These are phyloP conservation scores for Jimgerdemannia flammicorona DNA, from an alignment of 192 early-diverging fungal genomes.

Conservation along the genomic window DNA sequence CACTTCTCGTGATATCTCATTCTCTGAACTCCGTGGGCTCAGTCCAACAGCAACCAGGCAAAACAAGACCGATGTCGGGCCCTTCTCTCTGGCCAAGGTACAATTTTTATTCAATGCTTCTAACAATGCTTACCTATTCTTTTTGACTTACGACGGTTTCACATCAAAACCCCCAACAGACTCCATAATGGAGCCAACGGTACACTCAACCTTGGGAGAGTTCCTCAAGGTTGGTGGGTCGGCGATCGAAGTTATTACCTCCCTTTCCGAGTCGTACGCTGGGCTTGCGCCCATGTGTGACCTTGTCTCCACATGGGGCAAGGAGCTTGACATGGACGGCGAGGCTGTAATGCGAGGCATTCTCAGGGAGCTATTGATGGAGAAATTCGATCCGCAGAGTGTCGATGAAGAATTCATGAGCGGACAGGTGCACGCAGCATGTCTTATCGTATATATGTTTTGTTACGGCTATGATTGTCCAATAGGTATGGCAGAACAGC, in stretches of 20 bases:
- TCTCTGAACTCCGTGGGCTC: no score
- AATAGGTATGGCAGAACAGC: not conserved
- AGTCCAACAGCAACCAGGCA: no score
- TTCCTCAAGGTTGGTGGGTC: no score
- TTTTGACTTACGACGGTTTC: no score
- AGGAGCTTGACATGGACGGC: conserved; percentile 37
- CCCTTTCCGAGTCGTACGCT: conserved; percentile 45
- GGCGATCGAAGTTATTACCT: conserved; percentile 12
- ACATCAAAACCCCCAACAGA: no score
- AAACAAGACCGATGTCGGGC: no score
- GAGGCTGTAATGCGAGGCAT: conserved; percentile 43
- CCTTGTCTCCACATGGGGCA: conserved; percentile 30
- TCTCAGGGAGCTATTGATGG: conserved; percentile 52
- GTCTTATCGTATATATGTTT: not conserved
- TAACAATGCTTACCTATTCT: no score
- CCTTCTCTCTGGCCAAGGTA: no score
- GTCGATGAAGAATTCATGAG: conserved; percentile 49
- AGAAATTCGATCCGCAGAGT: conserved; percentile 53
- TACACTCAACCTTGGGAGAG: no score
- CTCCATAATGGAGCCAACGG: no score
- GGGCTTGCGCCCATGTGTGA: conserved; percentile 53
- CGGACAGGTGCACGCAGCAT: conserved; percentile 23
- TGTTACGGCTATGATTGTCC: not conserved
- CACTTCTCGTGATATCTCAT: no score
- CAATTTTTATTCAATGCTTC: no score